Percentiles rank a stretch among this genome's conserved stretches.
Conservation (phyloP, 2,329 filamentous ascomycete genomes). For the Moelleriella libera region DNA sequence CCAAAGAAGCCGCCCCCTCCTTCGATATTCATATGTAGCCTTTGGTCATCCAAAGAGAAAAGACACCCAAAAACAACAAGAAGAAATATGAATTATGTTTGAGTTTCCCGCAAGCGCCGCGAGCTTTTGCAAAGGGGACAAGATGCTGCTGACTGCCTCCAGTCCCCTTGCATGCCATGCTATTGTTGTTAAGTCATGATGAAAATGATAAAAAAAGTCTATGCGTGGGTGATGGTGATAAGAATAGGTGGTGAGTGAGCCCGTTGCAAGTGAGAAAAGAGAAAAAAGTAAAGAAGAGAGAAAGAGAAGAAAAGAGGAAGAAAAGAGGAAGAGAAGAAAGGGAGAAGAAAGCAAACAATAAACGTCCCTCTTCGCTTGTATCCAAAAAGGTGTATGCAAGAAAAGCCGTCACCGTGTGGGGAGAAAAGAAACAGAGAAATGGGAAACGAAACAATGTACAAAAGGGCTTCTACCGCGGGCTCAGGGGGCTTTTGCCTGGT, state of each 20-base stretch:
- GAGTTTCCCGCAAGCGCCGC: too few species aligned
- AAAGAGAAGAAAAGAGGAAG: not conserved
- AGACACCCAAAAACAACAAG: too few species aligned
- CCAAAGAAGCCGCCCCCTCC: too few species aligned
- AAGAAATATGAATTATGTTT: too few species aligned
- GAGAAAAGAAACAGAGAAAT: not conserved
- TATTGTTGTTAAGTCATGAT: not conserved
- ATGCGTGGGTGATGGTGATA: not conserved
- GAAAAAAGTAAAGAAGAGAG: not conserved
- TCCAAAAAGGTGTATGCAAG: too few species aligned
- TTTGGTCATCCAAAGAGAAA: too few species aligned
- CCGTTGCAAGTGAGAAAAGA: not conserved
- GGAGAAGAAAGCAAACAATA: too few species aligned
- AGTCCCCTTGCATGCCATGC: not conserved
- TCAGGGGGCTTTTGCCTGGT: conserved; percentile 27
- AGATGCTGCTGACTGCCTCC: too few species aligned
- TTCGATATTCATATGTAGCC: too few species aligned
- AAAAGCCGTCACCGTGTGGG: too few species aligned
- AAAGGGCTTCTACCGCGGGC: conserved; percentile 14
- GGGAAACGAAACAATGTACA: not conserved
- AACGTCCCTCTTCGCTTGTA: too few species aligned
- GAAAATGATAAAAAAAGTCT: not conserved
- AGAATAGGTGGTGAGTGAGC: not conserved
- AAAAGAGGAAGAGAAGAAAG: not conserved
- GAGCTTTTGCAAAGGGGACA: too few species aligned